Evolutionary conservation across 192 early-diverging fungal species (phyloP).

Genomic region (Piromyces sp.): DNA sequence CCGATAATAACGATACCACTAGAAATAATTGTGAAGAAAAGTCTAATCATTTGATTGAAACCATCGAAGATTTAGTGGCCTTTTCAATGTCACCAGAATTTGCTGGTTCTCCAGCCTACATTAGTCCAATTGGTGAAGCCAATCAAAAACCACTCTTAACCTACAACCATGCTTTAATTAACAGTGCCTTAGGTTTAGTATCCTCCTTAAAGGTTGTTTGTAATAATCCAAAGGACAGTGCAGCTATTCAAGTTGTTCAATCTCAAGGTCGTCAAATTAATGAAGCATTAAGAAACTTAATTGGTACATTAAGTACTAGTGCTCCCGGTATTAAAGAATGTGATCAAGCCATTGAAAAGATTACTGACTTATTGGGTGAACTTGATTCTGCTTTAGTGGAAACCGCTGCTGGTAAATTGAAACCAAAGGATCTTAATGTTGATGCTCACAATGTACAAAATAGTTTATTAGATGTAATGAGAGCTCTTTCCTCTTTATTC

Average conservation of each 20-base stretch:
- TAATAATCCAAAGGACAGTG: conserved; percentile 18
- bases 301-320: conserved; percentile 9
- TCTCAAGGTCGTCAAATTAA: conserved; percentile 8
- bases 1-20: conserved; percentile 9
- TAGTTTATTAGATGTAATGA: conserved; percentile 15
- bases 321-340: conserved; percentile 39
- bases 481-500: conserved; percentile 17
- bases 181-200: conserved; percentile 13
- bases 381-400: conserved; percentile 29
- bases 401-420: conserved; percentile 7
- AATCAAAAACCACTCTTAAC: conserved; percentile 21
- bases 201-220: conserved; percentile 18
- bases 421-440: background rate
- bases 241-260: conserved; percentile 7
- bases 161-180: conserved; percentile 11
- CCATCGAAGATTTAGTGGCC: conserved; percentile 16
- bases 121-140: conserved; percentile 9
- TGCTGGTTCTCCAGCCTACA: conserved; percentile 18
- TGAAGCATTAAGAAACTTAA: conserved; percentile 12
- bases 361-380: conserved; percentile 8
- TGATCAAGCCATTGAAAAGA: conserved; percentile 16
- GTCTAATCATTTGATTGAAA: conserved; percentile 16
- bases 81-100: conserved; percentile 18
- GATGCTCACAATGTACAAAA: conserved; percentile 3
- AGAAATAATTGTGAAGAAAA: conserved; percentile 11